Base-by-base conservation (phyloP, 768 basidiomycete genomes). In the Tylopilus balloui region DNA sequence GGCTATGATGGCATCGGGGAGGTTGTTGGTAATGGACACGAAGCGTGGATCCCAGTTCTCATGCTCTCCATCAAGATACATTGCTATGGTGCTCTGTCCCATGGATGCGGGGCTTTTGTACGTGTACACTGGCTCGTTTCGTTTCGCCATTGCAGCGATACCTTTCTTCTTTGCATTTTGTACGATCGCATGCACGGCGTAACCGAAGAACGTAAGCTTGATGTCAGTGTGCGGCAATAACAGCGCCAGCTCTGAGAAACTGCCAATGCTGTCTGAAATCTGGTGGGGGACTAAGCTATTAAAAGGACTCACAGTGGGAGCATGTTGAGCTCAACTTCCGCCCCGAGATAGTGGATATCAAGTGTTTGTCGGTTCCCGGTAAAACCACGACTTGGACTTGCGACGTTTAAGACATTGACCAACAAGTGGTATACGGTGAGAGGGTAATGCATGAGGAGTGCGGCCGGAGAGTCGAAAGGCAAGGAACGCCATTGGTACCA, bases 401-500 rank as follows among this genome's bases (percentile, higher is more conserved):
- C 50, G 41, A 71, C 50, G 7, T 67, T 58, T 14, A 77, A 56
- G 40, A 70, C 57, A 39, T 70, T 56, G 44, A 65, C 65, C 31
- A 72, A 53, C 21, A 76, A 53, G 19, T 69, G 63, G 50, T 73
- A 76, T 20, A 73, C 60, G 14, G 68, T 64, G 52, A 77, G 56
- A 9, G 76, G 73, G 53, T 67, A 76, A 44, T 74, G 70, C 55
- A 78, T 62, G n/a, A 74, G 62, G 31, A 77, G 62, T 21, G 68
- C 72, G 0, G 72, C 74, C 8, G 74, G 72, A 19, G 75, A 75
- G 21, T 61, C 59, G 32, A 74, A 58, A 29, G 76, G 69, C 19
- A 78, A 56, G 40, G 68, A 64, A 31, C 76, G 70, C 76, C 75
- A 77, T 40, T 66, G 52, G 56, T 77, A 72, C 62, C 74, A 78